Evolutionary conservation across 495 filamentous ascomycete genomes (phyloP).

Genomic region (Penicillium salamii): DNA sequence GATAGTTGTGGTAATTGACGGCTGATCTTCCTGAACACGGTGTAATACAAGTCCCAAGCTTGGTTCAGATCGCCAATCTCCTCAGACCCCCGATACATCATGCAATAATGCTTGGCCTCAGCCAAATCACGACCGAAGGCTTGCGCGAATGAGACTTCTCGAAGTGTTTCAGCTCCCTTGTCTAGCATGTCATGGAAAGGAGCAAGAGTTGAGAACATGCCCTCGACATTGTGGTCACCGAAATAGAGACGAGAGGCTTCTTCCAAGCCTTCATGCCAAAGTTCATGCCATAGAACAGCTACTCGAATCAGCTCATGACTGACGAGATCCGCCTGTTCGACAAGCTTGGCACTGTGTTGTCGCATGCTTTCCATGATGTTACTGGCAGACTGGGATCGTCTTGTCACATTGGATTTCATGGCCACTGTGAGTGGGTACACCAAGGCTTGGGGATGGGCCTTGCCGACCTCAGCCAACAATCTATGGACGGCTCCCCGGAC

Average conservation of each 20-base stretch:
- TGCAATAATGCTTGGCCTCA: conserved; percentile 93
- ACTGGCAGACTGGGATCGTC: conserved; percentile 77
- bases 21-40: conserved; percentile 93
- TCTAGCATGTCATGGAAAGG: conserved; percentile 91
- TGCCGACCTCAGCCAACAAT: conserved; percentile 84
- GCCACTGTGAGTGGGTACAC: conserved; percentile 99
- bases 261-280: conserved; percentile 98
- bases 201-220: conserved; percentile 89
- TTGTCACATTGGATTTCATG: conserved; percentile 84
- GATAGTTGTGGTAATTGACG: conserved; percentile 88
- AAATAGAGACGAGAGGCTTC: conserved; percentile 93
- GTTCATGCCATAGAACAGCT: conserved; percentile 96
- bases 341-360: conserved; percentile 86
- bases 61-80: conserved; percentile 94
- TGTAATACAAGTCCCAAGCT: conserved; percentile 98
- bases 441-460: conserved; percentile 91
- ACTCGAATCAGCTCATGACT: conserved; percentile 94
- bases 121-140: conserved; percentile 92
- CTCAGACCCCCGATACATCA: conserved; percentile 78
- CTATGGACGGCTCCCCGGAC: conserved; percentile 89
- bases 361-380: conserved; percentile 98
- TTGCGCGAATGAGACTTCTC: conserved; percentile 97
- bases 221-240: conserved; percentile 92
- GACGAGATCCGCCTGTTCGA: conserved; percentile 92
- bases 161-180: conserved; percentile 81